A percentile compares a stretch with the other conserved stretches of the same genome.
Conservation (phyloP, 176 grass and related monocot genomes). For the Oryza officinalis region DNA sequence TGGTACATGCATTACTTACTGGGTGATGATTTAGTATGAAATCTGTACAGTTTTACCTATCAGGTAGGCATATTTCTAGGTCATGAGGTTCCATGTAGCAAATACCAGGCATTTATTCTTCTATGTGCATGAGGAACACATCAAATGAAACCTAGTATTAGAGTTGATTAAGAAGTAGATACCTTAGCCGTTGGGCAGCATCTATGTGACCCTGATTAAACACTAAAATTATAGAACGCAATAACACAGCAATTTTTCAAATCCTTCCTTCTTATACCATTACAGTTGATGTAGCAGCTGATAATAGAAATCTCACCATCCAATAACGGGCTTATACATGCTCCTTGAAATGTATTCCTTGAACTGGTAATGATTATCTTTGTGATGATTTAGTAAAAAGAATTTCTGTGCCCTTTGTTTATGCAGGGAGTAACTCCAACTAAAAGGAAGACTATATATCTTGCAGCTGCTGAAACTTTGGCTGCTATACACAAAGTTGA, state of each 20-base stretch:
- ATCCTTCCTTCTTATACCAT: background rate
- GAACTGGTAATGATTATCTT: background rate
- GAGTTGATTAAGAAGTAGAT: background rate
- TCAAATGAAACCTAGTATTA: background rate
- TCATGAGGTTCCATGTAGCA: background rate
- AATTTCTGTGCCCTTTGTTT: constrained; percentile 20
- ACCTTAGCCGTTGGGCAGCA: background rate
- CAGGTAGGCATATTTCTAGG: background rate
- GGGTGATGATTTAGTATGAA: background rate
- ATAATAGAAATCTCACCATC: background rate
- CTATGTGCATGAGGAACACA: background rate
- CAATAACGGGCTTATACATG: background rate
- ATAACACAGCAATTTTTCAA: background rate
- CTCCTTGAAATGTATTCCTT: background rate
- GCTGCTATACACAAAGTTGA: constrained; percentile 80
- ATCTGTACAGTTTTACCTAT: background rate
- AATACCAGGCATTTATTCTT: background rate
- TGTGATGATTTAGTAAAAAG: background rate
- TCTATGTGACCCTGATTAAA: background rate
- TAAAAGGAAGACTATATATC: constrained; percentile 66
- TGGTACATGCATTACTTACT: background rate
- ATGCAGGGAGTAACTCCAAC: constrained; percentile 56
- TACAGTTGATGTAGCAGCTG: background rate
- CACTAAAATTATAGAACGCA: constrained; percentile 1
- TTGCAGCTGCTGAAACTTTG: constrained; percentile 68